A percentile compares a stretch with the other conserved stretches of the same genome.
phyloP scores from a whole-genome alignment of 2,329 filamentous ascomycete species.

The Botryotinia globosa region DNA sequence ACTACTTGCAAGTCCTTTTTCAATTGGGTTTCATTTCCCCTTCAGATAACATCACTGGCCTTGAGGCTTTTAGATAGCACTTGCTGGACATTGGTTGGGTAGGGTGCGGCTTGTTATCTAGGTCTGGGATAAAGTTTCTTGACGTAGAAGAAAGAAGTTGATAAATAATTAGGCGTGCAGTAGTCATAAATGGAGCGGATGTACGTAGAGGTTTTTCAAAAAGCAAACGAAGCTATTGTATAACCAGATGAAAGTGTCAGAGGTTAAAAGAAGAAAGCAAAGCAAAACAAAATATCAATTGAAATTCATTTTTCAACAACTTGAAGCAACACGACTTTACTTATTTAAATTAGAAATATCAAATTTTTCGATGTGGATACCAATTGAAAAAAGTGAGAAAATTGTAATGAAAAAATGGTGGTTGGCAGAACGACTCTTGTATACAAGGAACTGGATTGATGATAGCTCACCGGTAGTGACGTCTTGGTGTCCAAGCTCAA shows the following conservation, averaged over 20 bases:
- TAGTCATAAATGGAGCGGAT: not conserved
- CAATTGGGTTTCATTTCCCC: not conserved
- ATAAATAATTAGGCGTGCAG: not conserved
- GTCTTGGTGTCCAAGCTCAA: constrained; percentile 15
- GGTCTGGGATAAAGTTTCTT: not conserved
- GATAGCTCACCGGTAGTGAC: constrained; percentile 15
- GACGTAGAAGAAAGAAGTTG: not conserved
- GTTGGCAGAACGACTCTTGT: constrained; percentile 11
- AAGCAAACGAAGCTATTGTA: constrained; percentile 3
- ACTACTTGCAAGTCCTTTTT: not conserved
- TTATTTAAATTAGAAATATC: not conserved
- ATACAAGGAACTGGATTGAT: not conserved
- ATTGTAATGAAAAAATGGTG: not conserved
- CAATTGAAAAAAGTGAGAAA: not conserved
- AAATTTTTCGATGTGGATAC: constrained; percentile 1
- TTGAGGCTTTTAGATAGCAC: constrained; percentile 1
- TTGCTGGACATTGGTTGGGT: not conserved
- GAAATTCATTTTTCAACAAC: not conserved
- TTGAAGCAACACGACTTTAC: not conserved
- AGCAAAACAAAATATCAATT: not conserved
- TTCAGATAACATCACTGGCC: not conserved
- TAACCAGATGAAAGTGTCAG: not conserved
- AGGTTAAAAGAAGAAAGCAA: not conserved
- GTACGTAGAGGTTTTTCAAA: not conserved
- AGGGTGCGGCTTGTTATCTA: not conserved